A percentile compares a stretch with the other conserved stretches of the same genome.
These are phyloP conservation scores for Pythium guiyangense DNA, from an alignment of 352 stramenopile genomes.

Conservation along the genomic window DNA sequence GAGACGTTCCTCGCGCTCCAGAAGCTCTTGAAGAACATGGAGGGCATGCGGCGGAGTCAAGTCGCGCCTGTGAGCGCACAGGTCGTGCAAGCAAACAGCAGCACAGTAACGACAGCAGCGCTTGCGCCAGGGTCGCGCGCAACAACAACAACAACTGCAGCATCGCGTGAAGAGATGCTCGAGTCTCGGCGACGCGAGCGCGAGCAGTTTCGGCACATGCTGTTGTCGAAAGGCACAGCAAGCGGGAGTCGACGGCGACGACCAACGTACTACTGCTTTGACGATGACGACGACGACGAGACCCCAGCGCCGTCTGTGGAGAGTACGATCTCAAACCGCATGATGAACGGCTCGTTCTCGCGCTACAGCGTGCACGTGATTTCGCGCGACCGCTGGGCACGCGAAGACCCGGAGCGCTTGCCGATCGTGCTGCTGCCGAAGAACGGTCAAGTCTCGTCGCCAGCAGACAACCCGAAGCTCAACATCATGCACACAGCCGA, in stretches of 20 bases:
- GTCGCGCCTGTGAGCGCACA: constrained; percentile 11
- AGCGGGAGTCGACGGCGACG: constrained; percentile 29
- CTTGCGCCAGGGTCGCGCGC: too few species aligned
- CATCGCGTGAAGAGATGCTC: constrained; percentile 72
- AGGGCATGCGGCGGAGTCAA: constrained; percentile 29
- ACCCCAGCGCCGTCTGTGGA: constrained; percentile 49
- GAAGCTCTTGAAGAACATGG: constrained; percentile 64
- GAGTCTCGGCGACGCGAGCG: constrained; percentile 58
- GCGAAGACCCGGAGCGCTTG: constrained; percentile 61
- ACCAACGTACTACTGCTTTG: constrained; percentile 42
- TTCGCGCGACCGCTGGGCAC: constrained; percentile 61
- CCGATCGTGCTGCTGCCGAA: constrained; percentile 73
- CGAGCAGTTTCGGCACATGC: constrained; percentile 59
- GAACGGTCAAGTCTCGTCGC: constrained; percentile 53
- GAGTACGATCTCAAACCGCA: constrained; percentile 74
- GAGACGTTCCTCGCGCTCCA: constrained; percentile 79
- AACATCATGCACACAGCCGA: constrained; percentile 64
- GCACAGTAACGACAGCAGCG: constrained; percentile 3
- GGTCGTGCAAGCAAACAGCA: constrained; percentile 8
- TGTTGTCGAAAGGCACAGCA: constrained; percentile 32
- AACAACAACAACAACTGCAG: constrained; percentile 8
- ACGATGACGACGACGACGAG: constrained; percentile 75
- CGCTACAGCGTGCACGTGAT: constrained; percentile 72
- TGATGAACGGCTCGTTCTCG: constrained; percentile 81
- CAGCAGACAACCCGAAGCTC: constrained; percentile 76